A percentile compares a stretch with the other conserved stretches of the same genome.
These are phyloP conservation scores for Allium sativum DNA, from an alignment of 106 monocot genomes.

Conservation along the genomic window DNA sequence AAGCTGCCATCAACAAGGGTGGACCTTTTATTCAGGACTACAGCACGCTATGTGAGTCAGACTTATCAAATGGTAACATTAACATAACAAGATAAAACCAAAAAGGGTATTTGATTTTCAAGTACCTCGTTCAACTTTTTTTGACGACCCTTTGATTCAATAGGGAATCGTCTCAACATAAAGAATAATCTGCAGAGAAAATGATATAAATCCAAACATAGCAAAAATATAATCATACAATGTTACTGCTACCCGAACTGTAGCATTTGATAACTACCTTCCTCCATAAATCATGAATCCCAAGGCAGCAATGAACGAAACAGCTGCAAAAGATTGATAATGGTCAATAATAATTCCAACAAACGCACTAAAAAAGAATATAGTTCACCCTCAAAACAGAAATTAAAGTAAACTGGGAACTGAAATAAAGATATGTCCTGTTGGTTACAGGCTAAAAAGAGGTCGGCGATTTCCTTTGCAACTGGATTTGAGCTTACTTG, in stretches of 20 bases:
- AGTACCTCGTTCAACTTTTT: constrained; percentile 69
- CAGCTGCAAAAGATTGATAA: constrained; percentile 28
- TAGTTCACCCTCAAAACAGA: too few relatives aligned
- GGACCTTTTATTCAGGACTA: too few relatives aligned
- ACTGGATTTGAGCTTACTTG: constrained; percentile 22
- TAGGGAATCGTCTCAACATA: constrained; percentile 53
- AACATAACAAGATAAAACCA: too few relatives aligned
- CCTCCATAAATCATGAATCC: constrained; percentile 77
- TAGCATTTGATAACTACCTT: constrained; percentile 20
- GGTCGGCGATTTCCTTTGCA: constrained; percentile 34
- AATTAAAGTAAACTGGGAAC: too few relatives aligned
- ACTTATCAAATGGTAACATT: too few relatives aligned
- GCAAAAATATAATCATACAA: too few relatives aligned
- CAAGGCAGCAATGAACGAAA: constrained; percentile 64
- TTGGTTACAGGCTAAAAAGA: constrained; percentile 50
- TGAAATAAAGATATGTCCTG: too few relatives aligned
- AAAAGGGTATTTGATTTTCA: background rate
- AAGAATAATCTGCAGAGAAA: constrained; percentile 43
- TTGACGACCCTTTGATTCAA: constrained; percentile 55
- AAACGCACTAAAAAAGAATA: too few relatives aligned
- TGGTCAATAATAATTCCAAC: too few relatives aligned
- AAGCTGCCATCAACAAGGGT: too few relatives aligned
- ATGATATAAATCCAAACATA: background rate
- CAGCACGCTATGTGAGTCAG: too few relatives aligned
- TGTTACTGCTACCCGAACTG: too few relatives aligned